Base-by-base conservation (phyloP, 768 basidiomycete genomes). In the Naematelia encephala region DNA sequence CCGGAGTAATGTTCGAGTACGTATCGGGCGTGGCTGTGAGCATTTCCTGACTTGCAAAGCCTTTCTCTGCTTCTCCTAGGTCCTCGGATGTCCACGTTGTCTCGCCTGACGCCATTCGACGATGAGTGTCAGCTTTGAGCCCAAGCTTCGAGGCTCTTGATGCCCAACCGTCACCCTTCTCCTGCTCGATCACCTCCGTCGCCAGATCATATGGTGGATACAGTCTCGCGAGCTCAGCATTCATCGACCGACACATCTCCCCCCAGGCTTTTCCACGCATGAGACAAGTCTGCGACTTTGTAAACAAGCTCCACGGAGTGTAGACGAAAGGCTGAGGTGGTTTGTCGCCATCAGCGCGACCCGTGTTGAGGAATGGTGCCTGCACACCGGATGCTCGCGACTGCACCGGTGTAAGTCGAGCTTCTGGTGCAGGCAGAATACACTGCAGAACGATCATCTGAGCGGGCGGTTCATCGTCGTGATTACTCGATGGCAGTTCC, bases 371-470 rank as follows among this genome's bases (percentile, higher is more conserved):
- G 11, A 56, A 46, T 14, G 66, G 63, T 2, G 67, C 70, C 52
- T 68, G 63, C 21, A 68, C 61, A 48, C 65, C 67, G 0, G 70
- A 72, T 3, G 69, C 67, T 16, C 72, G 56, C 4, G 70, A 67
- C 47, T 69, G 69, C 39, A 67, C 61, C 2, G 67, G 68, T 14
- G 69, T 66, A 22, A 75, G 61, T 4, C 59, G 47, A 14, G 50
- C 48, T 8, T 67, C 67, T 14, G 72, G 70, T 19, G 70, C 62
- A 2, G 76, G 74, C 1, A 77, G 62, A 43, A 76, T 69, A 2
- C 66, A 69, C 19, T 76, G 66, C 26, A 78, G 63, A 13, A 78
- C 64, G 34, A 78, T 65, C 64, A 77, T 71, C 56, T 77, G 70
- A 34, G 76, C 76, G 0, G 76, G 76, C 8, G 61, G 57, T 45